Conservation (phyloP, 2,329 filamentous ascomycete species). For the Penicillium sp. region DNA sequence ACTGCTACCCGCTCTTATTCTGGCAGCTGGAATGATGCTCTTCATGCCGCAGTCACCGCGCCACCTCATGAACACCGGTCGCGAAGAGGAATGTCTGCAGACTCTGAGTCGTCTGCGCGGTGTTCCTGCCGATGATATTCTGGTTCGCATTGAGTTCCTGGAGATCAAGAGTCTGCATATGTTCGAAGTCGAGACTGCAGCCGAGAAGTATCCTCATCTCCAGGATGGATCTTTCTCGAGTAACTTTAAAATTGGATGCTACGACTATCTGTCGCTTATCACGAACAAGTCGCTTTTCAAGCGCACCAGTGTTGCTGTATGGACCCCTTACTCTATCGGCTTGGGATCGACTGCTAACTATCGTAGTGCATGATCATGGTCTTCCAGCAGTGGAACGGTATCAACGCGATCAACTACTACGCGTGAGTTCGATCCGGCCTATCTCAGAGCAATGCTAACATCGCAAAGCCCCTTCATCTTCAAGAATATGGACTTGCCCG, state of each 20-base stretch:
- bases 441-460: background rate
- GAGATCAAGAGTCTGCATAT: constrained; percentile 75
- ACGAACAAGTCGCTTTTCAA: constrained; percentile 46
- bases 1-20: constrained; percentile 61
- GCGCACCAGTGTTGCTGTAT: constrained; percentile 48
- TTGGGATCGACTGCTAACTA: constrained; percentile 5
- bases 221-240: constrained; percentile 59
- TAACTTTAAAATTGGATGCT: constrained; percentile 16
- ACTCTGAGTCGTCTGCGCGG: constrained; percentile 64
- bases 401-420: constrained; percentile 16
- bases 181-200: constrained; percentile 70
- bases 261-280: constrained; percentile 10
- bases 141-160: constrained; percentile 70
- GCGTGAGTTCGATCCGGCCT: background rate
- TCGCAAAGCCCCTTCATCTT: constrained; percentile 21
- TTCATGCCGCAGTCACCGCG: constrained; percentile 76
- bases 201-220: constrained; percentile 67
- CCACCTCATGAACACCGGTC: constrained; percentile 67
- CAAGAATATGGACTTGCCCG: constrained; percentile 21
- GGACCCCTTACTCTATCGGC: constrained; percentile 47
- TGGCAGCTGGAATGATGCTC: constrained; percentile 67
- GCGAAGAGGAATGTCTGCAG: constrained; percentile 63
- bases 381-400: constrained; percentile 14
- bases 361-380: constrained; percentile 9
- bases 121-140: constrained; percentile 60